Conservation (phyloP, 805 yeast species). For the Metschnikowia rubicola region DNA sequence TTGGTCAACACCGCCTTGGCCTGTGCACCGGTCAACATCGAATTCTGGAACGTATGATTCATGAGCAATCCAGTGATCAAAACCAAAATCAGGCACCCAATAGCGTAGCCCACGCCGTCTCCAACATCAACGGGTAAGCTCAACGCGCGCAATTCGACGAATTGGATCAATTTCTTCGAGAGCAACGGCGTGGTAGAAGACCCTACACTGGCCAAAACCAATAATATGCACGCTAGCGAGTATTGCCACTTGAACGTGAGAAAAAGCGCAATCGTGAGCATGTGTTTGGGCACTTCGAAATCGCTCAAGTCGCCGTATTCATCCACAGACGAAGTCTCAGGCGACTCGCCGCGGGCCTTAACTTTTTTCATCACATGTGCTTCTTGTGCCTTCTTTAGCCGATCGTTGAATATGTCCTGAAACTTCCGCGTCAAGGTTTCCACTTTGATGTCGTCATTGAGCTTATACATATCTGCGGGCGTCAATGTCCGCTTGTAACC, state of each 20-base stretch:
- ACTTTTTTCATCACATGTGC: constrained; percentile 24
- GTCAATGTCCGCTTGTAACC: constrained; percentile 73
- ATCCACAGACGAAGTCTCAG: constrained; percentile 17
- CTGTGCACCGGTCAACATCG: constrained; percentile 66
- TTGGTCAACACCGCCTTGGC: constrained; percentile 69
- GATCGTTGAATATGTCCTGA: constrained; percentile 2
- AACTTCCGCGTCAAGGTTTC: constrained; percentile 30
- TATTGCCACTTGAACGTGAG: constrained; percentile 32
- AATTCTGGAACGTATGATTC: constrained; percentile 61
- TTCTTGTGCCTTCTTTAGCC: constrained; percentile 12
- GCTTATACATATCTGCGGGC: constrained; percentile 54
- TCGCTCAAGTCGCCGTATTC: constrained; percentile 29
- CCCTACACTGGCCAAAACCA: constrained; percentile 25
- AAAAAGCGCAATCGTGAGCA: constrained; percentile 24
- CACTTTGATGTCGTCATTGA: constrained; percentile 34
- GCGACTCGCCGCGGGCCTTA: constrained; percentile 24
- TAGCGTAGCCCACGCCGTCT: constrained; percentile 39
- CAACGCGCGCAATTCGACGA: constrained; percentile 27
- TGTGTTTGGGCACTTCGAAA: constrained; percentile 25
- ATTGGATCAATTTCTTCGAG: constrained; percentile 34
- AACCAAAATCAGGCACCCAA: constrained; percentile 34
- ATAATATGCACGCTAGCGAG: constrained; percentile 19
- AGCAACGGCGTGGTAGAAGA: constrained; percentile 34
- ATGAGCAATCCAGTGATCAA: constrained; percentile 32
- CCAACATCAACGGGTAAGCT: constrained; percentile 27